These are phyloP conservation scores for Daldinia concentrica DNA, from an alignment of 495 filamentous ascomycete genomes.

Conservation along the genomic window DNA sequence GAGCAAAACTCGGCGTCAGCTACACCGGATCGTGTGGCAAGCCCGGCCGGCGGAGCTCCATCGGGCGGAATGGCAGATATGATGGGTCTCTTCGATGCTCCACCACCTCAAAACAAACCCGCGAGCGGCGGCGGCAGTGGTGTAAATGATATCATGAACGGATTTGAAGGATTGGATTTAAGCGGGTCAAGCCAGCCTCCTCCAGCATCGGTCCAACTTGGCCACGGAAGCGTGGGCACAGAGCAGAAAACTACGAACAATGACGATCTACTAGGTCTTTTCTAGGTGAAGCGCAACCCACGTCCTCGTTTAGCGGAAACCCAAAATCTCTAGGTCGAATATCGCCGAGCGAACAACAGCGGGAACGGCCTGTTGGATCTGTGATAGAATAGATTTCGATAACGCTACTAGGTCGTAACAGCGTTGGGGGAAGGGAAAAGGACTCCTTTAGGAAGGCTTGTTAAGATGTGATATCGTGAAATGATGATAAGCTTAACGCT, in stretches of 20 bases:
- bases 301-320: not conserved
- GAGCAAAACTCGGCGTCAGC: conserved; percentile 77
- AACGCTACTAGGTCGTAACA: not conserved
- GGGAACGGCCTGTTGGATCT: conserved; percentile 30
- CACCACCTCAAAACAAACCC: conserved; percentile 49
- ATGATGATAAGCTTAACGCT: conserved; percentile 6
- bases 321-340: conserved; percentile 9
- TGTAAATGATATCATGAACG: conserved; percentile 77
- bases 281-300: conserved; percentile 58
- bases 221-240: conserved; percentile 47
- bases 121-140: conserved; percentile 45
- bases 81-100: conserved; percentile 80
- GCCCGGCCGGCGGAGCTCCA: conserved; percentile 60
- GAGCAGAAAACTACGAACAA: conserved; percentile 71
- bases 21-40: conserved; percentile 82
- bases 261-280: conserved; percentile 90
- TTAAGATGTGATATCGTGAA: conserved; percentile 22
- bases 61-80: conserved; percentile 83
- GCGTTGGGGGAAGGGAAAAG: not conserved
- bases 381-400: conserved; percentile 2
- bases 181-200: conserved; percentile 68
- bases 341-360: not conserved
- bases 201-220: conserved; percentile 61
- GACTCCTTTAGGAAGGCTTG: conserved; percentile 1
- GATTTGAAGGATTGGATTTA: conserved; percentile 83